Evolutionary conservation across 306 rosid genomes (phyloP), one percentile per base, ranked within the genome.

Genomic region (Trichosanthes truncata): DNA sequence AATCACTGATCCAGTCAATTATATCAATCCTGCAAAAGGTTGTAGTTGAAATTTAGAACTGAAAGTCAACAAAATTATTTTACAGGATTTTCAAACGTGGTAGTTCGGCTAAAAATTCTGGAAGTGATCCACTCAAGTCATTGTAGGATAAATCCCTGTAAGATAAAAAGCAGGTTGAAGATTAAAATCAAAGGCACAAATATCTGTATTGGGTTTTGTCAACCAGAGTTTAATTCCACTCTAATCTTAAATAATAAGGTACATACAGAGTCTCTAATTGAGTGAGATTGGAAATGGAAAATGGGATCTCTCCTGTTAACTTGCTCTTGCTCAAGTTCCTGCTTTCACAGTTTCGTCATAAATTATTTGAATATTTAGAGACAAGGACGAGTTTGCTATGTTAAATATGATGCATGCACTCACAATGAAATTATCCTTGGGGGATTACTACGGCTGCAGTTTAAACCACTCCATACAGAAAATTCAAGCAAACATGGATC

Each of bases 251-350:
- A 38, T 0, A 38, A 41, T 10, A 5, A 36, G 17, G 20, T 23
- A 83, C 95, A 83, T 81, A 91, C 91, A 91, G 43, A 29, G 66
- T 31, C 4, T 86, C 46, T 51, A 91, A 31, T 84, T 78, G 74
- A 3, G 79, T 48, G 78, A 91, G 92, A 46, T 46, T 71, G 3
- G 86, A 80, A 9, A 91, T 83, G 4, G 67, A 53, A 13, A 73
- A 62, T 61, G 73, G 3, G 40, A 91, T 82, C 29, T 33, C 83
- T 40, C 91, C 91, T 0, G 74, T 63, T 9, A 91, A 33, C 78
- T 85, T 83, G 78, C 89, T 83, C 4, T 88, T 83, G 36, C 91
- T 81, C 49, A 89, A 84, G 61, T 74, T 29, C 88, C 92, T 90
- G 60, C 9, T 74, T 67, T 13, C 82, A 79, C 74, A 36, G 9